Percentiles rank a stretch among this genome's conserved stretches.
Conservation (phyloP, 352 stramenopile genomes). For the Plasmopara muralis region DNA sequence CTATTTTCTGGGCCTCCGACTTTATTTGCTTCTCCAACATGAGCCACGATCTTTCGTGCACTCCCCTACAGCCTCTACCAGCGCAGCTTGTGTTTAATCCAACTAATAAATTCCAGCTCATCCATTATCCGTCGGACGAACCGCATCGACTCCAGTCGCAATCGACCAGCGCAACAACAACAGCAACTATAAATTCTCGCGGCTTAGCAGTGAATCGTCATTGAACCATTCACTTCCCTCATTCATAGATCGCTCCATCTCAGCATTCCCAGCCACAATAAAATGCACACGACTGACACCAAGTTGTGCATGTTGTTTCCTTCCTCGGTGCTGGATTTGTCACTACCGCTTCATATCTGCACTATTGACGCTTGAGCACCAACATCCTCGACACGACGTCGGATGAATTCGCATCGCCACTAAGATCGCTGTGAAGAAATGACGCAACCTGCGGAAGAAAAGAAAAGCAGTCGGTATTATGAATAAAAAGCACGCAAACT, state of each 20-base stretch:
- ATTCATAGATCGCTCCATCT: constrained; percentile 10
- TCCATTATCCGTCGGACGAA: constrained; percentile 34
- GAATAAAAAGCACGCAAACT: background rate
- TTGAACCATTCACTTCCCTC: constrained; percentile 7
- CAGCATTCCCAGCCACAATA: constrained; percentile 4
- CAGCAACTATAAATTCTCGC: constrained; percentile 9
- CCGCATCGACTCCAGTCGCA: constrained; percentile 22
- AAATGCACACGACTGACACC: background rate
- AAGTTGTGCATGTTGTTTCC: background rate
- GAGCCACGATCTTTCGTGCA: constrained; percentile 9
- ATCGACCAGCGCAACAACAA: constrained; percentile 18
- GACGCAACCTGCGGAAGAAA: constrained; percentile 31
- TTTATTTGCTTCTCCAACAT: constrained; percentile 9
- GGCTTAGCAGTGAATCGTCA: constrained; percentile 8
- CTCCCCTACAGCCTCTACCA: constrained; percentile 21
- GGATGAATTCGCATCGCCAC: constrained; percentile 54
- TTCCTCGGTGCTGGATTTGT: background rate
- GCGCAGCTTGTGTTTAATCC: constrained; percentile 48
- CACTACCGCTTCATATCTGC: background rate
- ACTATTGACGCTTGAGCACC: constrained; percentile 44
- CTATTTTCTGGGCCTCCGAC: constrained; percentile 1
- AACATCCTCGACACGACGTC: constrained; percentile 58
- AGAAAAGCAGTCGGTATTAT: constrained; percentile 4
- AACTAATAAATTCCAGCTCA: constrained; percentile 60
- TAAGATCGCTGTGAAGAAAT: constrained; percentile 67